A percentile compares a stretch with the other conserved stretches of the same genome.
Conservation (phyloP, 202 grass and related monocot species). For the Carex sylvatica region DNA sequence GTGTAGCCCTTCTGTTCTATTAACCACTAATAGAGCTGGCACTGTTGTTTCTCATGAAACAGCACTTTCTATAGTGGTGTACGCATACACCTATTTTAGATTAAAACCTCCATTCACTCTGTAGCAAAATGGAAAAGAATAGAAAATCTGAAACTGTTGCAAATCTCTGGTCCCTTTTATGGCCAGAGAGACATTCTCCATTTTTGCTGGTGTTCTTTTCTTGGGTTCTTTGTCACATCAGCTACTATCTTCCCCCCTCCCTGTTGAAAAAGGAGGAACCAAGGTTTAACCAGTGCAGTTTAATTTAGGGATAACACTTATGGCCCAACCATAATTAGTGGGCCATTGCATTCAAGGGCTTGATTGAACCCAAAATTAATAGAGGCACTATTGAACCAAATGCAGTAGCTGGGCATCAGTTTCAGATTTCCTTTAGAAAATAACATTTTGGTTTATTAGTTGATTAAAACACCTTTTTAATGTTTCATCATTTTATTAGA, state of each 20-base stretch:
- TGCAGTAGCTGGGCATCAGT: background rate
- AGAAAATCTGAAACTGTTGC: background rate
- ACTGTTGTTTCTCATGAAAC: background rate
- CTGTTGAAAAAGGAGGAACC: background rate
- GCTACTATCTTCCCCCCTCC: background rate
- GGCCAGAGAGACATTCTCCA: background rate
- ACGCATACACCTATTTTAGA: background rate
- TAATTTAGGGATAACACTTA: background rate
- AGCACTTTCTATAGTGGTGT: background rate
- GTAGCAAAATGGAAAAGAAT: background rate
- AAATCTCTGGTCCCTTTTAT: background rate
- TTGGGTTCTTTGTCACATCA: background rate
- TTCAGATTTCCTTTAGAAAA: background rate
- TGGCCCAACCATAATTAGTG: too few relatives aligned
- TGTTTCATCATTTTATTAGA: background rate
- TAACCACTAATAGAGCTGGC: background rate
- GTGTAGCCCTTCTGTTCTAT: background rate
- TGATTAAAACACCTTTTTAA: background rate
- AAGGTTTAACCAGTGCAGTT: background rate
- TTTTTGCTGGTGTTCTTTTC: background rate
- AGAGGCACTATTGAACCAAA: background rate
- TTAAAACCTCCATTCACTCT: background rate
- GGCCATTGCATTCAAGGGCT: too few relatives aligned
- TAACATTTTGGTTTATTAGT: background rate
- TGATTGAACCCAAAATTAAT: conserved; percentile 13